These are phyloP conservation scores for Kwoniella sp. DNA, from an alignment of 768 basidiomycete species.

Conservation along the genomic window DNA sequence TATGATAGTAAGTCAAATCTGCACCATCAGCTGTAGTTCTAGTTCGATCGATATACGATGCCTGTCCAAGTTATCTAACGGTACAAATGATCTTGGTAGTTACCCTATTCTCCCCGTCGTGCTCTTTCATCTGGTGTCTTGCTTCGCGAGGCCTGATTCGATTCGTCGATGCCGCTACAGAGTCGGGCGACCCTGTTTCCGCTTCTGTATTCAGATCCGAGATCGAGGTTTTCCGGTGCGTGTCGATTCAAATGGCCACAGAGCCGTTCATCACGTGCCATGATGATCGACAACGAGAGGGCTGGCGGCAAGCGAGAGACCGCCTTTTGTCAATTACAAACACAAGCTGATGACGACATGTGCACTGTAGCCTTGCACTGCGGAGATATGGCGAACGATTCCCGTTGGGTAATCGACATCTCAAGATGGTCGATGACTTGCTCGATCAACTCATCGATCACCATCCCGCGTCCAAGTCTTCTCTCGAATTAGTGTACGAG, in stretches of 20 bases:
- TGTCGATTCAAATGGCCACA: not conserved
- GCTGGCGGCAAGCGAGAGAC: no score
- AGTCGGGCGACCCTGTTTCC: slow-evolving; percentile 37
- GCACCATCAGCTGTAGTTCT: no score
- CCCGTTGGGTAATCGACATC: slow-evolving; percentile 35
- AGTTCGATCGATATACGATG: not conserved
- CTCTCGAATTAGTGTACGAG: not conserved
- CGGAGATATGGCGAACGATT: slow-evolving; percentile 38
- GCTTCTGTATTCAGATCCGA: slow-evolving; percentile 42
- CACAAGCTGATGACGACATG: no score
- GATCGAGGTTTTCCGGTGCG: slow-evolving; percentile 47
- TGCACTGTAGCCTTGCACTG: slow-evolving; percentile 28
- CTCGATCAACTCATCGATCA: not conserved
- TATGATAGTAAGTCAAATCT: slow-evolving; percentile 37
- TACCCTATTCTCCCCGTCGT: slow-evolving; percentile 31
- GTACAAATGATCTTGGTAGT: slow-evolving; percentile 19
- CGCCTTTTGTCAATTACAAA: no score
- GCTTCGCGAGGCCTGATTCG: slow-evolving; percentile 28
- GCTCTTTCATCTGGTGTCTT: slow-evolving; percentile 33
- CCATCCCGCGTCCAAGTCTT: not conserved
- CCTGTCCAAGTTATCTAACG: slow-evolving; percentile 22
- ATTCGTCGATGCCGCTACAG: slow-evolving; percentile 40
- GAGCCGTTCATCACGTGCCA: slow-evolving; percentile 4
- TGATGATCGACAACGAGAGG: no score
- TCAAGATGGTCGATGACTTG: slow-evolving; percentile 30